Base-by-base conservation (phyloP, 257 asterid species). In the Solanum virginianum region DNA sequence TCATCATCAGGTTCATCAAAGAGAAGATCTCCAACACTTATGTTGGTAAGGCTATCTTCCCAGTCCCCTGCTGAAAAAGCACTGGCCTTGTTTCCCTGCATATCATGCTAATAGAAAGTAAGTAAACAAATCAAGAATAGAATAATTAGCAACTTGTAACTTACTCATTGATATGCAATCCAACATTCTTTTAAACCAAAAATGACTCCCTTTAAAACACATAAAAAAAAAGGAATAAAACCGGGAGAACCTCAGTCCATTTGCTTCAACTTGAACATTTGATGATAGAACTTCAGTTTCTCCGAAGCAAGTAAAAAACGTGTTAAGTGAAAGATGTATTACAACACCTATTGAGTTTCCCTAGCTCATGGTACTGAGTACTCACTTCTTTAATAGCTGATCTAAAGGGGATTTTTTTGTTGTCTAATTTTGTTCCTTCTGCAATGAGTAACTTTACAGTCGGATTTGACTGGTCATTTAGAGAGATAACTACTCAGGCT, bases 21-120 rank as follows among this genome's bases (percentile, higher is more conserved):
- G 70, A 95, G 94, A 80, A 97, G 91, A 62, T 97, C 98, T 82
- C 98, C 99, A 63, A 94, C 83, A 80, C 98, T 93, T 84, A 94
- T 89, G 90, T 94, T 90, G 86, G 98, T 95, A 84, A 95, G 95
- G 88, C 95, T 95, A 86, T 95, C 97, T 69, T 95, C 98, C 99
- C 99, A 95, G 69, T 91, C 98, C 88, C 93, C 94, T 74, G 93
- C 89, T 85, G 97, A 88, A 79, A 91, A 85, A 15, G 89, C 83
- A 86, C 82, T 60, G 56, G 86, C 91, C 87, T 91, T 91, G 91
- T 87, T 62, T 59, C 41, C 45, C 89, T 71, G 85, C 43, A 55
- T 53, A 51, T 87, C 87, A 72, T 85, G 86, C 90, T 89, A 79
- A 81, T 11, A 87, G 85, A 85, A 84, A 66, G 63, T 80, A 87